Percentiles rank a stretch among this genome's conserved stretches.
Evolutionary conservation across 768 basidiomycete genomes (phyloP).

Genomic region (Leucogyrophana mollusca): DNA sequence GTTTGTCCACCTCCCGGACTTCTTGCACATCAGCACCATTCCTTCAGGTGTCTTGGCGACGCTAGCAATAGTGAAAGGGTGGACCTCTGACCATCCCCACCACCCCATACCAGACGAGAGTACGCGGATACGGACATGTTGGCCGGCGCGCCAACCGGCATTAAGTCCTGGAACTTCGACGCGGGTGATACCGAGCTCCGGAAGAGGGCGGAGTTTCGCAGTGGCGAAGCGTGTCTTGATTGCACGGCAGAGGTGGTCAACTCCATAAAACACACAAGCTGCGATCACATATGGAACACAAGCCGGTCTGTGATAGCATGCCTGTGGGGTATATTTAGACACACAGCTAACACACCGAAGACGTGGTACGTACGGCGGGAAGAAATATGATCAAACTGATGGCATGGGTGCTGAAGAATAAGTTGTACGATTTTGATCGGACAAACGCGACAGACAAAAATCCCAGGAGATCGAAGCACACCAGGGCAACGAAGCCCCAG

Average conservation of each 20-base stretch:
- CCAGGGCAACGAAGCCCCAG: constrained; percentile 34
- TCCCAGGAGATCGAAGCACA: constrained; percentile 34
- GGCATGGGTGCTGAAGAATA: constrained; percentile 44
- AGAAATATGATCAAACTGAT: constrained; percentile 42
- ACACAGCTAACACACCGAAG: constrained; percentile 4
- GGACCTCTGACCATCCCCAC: constrained; percentile 41
- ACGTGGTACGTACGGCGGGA: constrained; percentile 26
- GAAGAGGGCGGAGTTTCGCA: constrained; percentile 45
- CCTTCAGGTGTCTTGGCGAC: constrained; percentile 40
- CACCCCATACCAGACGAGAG: constrained; percentile 39
- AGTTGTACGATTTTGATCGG: constrained; percentile 39
- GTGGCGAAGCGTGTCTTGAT: constrained; percentile 43
- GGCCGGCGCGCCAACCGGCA: constrained; percentile 58
- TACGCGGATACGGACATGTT: constrained; percentile 55
- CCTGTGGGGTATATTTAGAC: constrained; percentile 12
- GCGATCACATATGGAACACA: constrained; percentile 42
- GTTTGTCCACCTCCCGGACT: constrained; percentile 49
- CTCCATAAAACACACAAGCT: constrained; percentile 36
- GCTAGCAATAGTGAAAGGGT: constrained; percentile 54
- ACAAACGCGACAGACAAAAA: constrained; percentile 41
- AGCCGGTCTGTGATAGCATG: constrained; percentile 17
- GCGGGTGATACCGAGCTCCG: constrained; percentile 45
- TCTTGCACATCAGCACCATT: constrained; percentile 50
- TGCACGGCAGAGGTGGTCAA: constrained; percentile 47
- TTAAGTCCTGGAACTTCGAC: constrained; percentile 44